A percentile compares a stretch with the other conserved stretches of the same genome.
These are phyloP conservation scores for Gnaphalium uliginosum DNA, from an alignment of 129 eudicot genomes.

Conservation along the genomic window DNA sequence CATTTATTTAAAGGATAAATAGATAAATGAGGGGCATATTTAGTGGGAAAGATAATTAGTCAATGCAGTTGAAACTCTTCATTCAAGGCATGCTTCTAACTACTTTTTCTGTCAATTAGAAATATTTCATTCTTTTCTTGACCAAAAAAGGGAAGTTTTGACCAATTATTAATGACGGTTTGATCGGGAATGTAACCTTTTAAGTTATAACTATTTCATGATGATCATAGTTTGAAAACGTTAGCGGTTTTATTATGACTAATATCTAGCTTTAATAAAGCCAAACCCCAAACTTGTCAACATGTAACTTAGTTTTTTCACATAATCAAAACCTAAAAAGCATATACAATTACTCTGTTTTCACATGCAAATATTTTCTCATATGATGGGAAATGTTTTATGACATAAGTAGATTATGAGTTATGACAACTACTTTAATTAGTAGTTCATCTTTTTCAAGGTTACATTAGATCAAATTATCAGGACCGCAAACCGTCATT, in stretches of 20 bases:
- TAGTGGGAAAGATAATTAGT: neutral
- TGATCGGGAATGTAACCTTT: too few relatives aligned
- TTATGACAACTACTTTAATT: neutral
- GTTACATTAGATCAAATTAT: neutral
- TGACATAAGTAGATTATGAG: neutral
- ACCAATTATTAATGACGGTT: too few relatives aligned
- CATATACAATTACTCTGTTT: neutral
- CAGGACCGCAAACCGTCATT: neutral
- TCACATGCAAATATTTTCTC: neutral
- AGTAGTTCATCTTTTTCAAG: neutral
- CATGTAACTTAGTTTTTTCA: too few relatives aligned
- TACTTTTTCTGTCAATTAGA: too few relatives aligned
- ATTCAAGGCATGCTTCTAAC: too few relatives aligned
- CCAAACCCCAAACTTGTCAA: too few relatives aligned
- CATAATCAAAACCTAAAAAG: too few relatives aligned
- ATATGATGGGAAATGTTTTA: neutral
- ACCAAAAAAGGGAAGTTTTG: neutral
- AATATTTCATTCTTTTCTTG: neutral
- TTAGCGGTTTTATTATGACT: neutral
- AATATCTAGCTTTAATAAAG: neutral
- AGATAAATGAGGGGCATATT: too few relatives aligned
- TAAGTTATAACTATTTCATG: neutral
- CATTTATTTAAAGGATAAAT: too few relatives aligned
- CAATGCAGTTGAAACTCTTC: neutral
- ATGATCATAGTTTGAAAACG: neutral